Conservation (phyloP, 495 filamentous ascomycete species). For the Daldinia loculata region DNA sequence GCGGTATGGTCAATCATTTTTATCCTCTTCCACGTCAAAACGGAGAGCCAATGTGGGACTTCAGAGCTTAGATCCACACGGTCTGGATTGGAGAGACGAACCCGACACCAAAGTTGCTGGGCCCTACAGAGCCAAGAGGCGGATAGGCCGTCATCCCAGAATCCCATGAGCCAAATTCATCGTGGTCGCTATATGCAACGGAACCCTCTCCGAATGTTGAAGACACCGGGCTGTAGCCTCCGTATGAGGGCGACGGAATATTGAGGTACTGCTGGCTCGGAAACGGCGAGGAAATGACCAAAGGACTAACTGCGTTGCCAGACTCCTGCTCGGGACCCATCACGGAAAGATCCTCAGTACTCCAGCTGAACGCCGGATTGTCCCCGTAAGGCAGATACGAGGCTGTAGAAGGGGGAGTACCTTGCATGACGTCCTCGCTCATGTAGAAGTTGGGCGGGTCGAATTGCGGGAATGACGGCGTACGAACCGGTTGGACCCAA, state of each 20-base stretch:
- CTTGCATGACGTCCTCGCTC: constrained; percentile 47
- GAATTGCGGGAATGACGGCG: constrained; percentile 64
- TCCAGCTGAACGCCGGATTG: constrained; percentile 64
- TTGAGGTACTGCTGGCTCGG: constrained; percentile 61
- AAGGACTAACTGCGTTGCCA: constrained; percentile 56
- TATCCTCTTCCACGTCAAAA: constrained; percentile 45
- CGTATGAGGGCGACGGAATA: constrained; percentile 64
- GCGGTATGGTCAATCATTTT: constrained; percentile 59
- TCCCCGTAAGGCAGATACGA: constrained; percentile 58
- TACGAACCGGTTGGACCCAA: constrained; percentile 63
- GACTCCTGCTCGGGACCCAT: constrained; percentile 49
- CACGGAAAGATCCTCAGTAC: constrained; percentile 62
- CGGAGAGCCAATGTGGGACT: constrained; percentile 48
- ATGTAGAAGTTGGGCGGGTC: constrained; percentile 57
- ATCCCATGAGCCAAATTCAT: constrained; percentile 56
- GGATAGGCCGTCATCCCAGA: constrained; percentile 49
- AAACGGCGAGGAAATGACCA: constrained; percentile 60
- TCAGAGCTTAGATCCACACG: constrained; percentile 59
- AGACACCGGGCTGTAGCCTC: constrained; percentile 62
- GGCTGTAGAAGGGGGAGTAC: constrained; percentile 49
- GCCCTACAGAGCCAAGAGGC: constrained; percentile 50
- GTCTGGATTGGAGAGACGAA: constrained; percentile 64
- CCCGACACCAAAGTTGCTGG: constrained; percentile 61
- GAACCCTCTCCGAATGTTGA: constrained; percentile 62
- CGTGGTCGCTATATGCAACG: constrained; percentile 62